Conservation (phyloP, 371 early-diverging fungal genomes). For the Dinochytrium kinnereticum region DNA sequence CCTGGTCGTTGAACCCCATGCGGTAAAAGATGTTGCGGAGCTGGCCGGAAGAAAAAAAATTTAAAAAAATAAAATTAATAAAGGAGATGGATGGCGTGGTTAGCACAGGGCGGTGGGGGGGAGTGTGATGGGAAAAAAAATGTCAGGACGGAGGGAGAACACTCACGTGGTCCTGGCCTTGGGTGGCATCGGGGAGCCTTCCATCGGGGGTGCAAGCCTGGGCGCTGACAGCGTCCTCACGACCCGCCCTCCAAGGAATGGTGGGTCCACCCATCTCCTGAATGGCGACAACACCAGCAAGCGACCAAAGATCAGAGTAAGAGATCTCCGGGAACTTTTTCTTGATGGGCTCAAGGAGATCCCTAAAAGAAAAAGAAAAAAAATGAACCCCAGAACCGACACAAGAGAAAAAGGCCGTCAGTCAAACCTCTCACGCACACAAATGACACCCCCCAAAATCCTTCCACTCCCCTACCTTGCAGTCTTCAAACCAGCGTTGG, state of each 20-base stretch:
- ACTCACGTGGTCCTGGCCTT: slow-evolving; percentile 56
- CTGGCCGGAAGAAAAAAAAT: slow-evolving; percentile 38
- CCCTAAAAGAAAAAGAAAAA: slow-evolving; percentile 40
- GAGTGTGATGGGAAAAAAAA: too few relatives aligned
- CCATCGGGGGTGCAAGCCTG: slow-evolving; percentile 83
- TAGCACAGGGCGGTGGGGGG: too few relatives aligned
- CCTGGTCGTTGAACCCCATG: slow-evolving; percentile 84
- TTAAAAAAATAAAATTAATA: slow-evolving; percentile 13
- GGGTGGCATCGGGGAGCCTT: slow-evolving; percentile 87
- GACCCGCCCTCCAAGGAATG: slow-evolving; percentile 89
- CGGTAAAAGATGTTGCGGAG: slow-evolving; percentile 86
- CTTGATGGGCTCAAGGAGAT: slow-evolving; percentile 80
- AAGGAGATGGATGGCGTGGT: too few relatives aligned
- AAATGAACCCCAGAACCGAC: background rate
- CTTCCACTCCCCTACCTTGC: slow-evolving; percentile 67
- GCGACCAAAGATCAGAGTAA: slow-evolving; percentile 92
- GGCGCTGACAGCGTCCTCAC: slow-evolving; percentile 64
- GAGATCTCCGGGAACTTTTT: slow-evolving; percentile 81
- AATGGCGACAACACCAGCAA: slow-evolving; percentile 89
- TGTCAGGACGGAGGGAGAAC: too few relatives aligned
- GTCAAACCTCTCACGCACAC: background rate
- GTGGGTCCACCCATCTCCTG: slow-evolving; percentile 88
- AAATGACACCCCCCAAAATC: too few relatives aligned
- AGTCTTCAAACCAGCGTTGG: slow-evolving; percentile 84
- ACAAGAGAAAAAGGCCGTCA: background rate